phyloP scores from a whole-genome alignment of 768 basidiomycete species.

The Naganishia onofrii region DNA sequence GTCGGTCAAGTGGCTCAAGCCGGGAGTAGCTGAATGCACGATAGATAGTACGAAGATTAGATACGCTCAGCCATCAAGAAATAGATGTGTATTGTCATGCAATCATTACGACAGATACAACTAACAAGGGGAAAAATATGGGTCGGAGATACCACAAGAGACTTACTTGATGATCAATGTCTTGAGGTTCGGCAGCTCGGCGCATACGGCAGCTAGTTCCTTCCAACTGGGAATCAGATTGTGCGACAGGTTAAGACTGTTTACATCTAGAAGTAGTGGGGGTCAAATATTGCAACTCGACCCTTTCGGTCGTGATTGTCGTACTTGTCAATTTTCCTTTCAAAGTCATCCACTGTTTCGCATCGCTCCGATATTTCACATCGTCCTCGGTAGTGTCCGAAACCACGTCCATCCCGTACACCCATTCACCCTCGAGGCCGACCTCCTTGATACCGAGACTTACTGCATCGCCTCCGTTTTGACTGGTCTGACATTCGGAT shows the following conservation, averaged over 20 bases:
- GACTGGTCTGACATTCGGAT: conserved; percentile 54
- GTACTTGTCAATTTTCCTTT: conserved; percentile 6
- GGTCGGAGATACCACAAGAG: background rate
- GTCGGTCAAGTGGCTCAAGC: conserved; percentile 2
- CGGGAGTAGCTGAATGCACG: conserved; percentile 32
- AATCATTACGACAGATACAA: background rate
- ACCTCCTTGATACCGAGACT: conserved; percentile 70
- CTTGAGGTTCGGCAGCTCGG: conserved; percentile 63
- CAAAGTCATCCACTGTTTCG: background rate
- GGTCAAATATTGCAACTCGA: background rate
- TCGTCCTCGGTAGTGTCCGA: background rate
- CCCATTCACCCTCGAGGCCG: conserved; percentile 69
- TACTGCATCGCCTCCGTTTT: conserved; percentile 70
- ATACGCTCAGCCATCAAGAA: background rate
- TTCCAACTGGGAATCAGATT: conserved; percentile 74
- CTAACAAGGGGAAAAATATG: background rate
- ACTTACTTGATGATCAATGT: conserved; percentile 76
- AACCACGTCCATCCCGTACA: conserved; percentile 50
- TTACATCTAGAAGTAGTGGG: conserved; percentile 59
- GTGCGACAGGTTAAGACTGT: conserved; percentile 74
- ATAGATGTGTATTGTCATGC: background rate
- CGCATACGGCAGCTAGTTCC: conserved; percentile 62
- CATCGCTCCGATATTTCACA: background rate
- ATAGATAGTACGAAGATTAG: background rate
- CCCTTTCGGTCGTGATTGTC: background rate